These are phyloP conservation scores for Botryotinia calthae DNA, from an alignment of 2,329 filamentous ascomycete genomes.

Conservation along the genomic window DNA sequence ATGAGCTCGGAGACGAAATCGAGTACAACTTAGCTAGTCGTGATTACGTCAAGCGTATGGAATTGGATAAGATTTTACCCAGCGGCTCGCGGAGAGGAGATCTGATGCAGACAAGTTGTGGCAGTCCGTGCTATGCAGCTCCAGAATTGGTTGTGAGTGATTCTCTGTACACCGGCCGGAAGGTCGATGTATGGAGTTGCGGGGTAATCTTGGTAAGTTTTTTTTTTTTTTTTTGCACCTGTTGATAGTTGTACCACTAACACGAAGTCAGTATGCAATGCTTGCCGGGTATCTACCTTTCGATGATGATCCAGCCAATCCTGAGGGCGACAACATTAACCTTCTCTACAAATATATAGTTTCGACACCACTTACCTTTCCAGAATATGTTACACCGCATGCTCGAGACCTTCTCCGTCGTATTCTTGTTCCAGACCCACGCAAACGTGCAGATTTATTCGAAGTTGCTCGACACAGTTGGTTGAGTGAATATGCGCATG, in stretches of 20 bases:
- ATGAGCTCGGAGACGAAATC: slow-evolving; percentile 86
- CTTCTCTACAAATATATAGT: slow-evolving; percentile 99
- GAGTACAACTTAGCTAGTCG: slow-evolving; percentile 84
- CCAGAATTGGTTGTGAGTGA: slow-evolving; percentile 97
- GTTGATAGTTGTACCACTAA: slow-evolving; percentile 27
- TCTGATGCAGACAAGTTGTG: slow-evolving; percentile 98
- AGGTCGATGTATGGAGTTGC: slow-evolving; percentile 99
- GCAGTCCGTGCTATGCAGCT: slow-evolving; percentile 95
- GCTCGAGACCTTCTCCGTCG: slow-evolving; percentile 87
- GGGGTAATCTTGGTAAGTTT: slow-evolving; percentile 89
- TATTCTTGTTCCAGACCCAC: slow-evolving; percentile 91
- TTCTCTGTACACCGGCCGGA: slow-evolving; percentile 92
- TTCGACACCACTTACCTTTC: slow-evolving; percentile 92
- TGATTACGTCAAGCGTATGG: slow-evolving; percentile 81
- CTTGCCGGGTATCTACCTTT: slow-evolving; percentile 95
- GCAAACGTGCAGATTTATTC: slow-evolving; percentile 92
- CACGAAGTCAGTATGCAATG: slow-evolving; percentile 80
- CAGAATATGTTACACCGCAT: slow-evolving; percentile 97
- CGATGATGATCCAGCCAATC: slow-evolving; percentile 96
- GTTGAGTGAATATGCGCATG: slow-evolving; percentile 94
- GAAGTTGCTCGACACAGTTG: slow-evolving; percentile 97
- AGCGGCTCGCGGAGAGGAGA: slow-evolving; percentile 83
- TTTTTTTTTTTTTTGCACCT: slow-evolving; percentile 3
- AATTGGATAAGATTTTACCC: slow-evolving; percentile 74
- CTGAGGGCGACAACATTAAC: slow-evolving; percentile 98